A percentile compares a stretch with the other conserved stretches of the same genome.
Evolutionary conservation across 129 eudicot species (phyloP).

Genomic region (Deinandra increscens): DNA sequence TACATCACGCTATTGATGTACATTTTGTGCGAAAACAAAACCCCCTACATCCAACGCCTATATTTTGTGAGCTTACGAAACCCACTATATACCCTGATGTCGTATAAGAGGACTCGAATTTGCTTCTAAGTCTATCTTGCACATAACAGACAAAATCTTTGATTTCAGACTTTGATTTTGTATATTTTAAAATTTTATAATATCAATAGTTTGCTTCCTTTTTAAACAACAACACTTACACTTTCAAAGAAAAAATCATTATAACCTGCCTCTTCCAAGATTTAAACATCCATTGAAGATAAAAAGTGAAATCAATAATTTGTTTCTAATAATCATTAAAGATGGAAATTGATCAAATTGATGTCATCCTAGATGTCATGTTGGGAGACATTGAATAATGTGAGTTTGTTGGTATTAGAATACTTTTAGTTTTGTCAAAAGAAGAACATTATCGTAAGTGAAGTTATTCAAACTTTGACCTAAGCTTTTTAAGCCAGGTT

Average conservation of each 20-base stretch:
- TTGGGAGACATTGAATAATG: slow-evolving; percentile 29
- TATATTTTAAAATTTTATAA: neutral
- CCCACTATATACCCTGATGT: neutral
- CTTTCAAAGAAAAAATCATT: too few relatives aligned
- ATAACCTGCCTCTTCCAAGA: too few relatives aligned
- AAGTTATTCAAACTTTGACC: slow-evolving; percentile 37
- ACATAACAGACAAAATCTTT: neutral
- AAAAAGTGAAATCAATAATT: too few relatives aligned
- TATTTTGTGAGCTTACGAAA: neutral
- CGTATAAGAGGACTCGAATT: neutral
- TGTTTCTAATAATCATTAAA: slow-evolving; percentile 8
- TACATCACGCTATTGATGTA: too few relatives aligned
- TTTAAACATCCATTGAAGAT: too few relatives aligned
- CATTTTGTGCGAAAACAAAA: neutral
- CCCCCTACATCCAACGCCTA: neutral
- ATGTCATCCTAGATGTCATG: slow-evolving; percentile 33
- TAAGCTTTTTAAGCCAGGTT: slow-evolving; percentile 27
- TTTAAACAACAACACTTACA: too few relatives aligned
- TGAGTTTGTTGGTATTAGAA: slow-evolving; percentile 38
- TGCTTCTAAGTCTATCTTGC: neutral
- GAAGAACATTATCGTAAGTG: slow-evolving; percentile 32
- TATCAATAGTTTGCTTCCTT: neutral
- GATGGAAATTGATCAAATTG: slow-evolving; percentile 13
- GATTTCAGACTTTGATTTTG: neutral
- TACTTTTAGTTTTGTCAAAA: slow-evolving; percentile 35